Conservation (phyloP, 106 monocot genomes). For the Dendrobium nobile region DNA sequence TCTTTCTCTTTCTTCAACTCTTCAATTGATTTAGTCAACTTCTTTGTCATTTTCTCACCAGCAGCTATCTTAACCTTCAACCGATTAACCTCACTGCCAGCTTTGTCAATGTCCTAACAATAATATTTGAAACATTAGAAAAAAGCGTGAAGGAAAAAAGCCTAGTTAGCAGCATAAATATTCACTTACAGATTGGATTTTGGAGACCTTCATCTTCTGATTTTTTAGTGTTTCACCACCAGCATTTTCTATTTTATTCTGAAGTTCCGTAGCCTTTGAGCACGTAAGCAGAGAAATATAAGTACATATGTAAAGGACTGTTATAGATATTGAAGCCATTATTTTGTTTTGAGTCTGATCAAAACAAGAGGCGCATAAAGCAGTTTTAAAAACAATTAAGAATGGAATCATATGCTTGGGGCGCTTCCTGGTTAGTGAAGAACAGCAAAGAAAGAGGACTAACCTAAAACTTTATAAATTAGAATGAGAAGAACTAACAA, state of each 20-base stretch:
- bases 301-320: not conserved
- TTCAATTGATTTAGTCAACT: conserved; percentile 62
- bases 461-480: not conserved
- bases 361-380: not conserved
- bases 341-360: not conserved
- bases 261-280: conserved; percentile 70
- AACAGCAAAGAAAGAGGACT: not conserved
- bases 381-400: not conserved
- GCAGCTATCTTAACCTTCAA: conserved; percentile 71
- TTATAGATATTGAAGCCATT: not conserved
- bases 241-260: conserved; percentile 85
- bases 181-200: conserved; percentile 78
- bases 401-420: not conserved
- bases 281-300: not conserved
- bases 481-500: not conserved
- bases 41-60: conserved; percentile 56
- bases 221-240: conserved; percentile 87
- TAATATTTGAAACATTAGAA: not conserved
- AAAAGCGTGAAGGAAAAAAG: not conserved
- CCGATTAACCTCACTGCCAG: conserved; percentile 73
- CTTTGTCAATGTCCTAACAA: conserved; percentile 88
- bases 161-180: not conserved
- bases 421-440: not conserved
- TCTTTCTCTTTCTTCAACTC: conserved; percentile 81
- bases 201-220: conserved; percentile 64